These are phyloP conservation scores for Neurospora sp. DNA, from an alignment of 495 filamentous ascomycete genomes.

Conservation along the genomic window DNA sequence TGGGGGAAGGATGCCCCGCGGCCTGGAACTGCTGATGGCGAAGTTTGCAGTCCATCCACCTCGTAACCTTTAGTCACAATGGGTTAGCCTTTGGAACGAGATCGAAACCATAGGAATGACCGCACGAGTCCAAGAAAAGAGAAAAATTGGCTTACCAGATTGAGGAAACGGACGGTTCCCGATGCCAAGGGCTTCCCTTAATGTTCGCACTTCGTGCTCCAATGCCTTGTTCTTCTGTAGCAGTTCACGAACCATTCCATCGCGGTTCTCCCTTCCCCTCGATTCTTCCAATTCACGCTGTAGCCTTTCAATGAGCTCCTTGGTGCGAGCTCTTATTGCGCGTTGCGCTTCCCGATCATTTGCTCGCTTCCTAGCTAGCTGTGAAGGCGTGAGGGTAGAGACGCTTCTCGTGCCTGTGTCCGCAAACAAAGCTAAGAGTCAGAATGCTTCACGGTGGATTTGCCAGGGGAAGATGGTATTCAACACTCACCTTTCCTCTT, in stretches of 20 bases:
- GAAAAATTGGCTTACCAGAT: constrained; percentile 12
- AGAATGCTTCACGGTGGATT: background rate
- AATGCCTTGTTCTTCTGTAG: constrained; percentile 28
- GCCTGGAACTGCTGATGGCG: constrained; percentile 5
- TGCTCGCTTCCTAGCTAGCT: constrained; percentile 69
- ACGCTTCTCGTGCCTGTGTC: constrained; percentile 54
- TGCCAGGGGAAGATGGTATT: background rate
- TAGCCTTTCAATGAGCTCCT: constrained; percentile 66
- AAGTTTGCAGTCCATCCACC: constrained; percentile 4
- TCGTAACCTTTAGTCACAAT: constrained; percentile 15
- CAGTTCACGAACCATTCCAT: constrained; percentile 26
- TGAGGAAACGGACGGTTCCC: constrained; percentile 8
- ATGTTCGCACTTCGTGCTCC: constrained; percentile 23
- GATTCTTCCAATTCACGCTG: constrained; percentile 60
- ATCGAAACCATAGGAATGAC: constrained; percentile 8
- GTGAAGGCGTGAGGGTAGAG: constrained; percentile 60
- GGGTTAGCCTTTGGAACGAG: constrained; percentile 11
- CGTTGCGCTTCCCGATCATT: constrained; percentile 86
- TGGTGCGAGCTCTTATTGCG: constrained; percentile 74
- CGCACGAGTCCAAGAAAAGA: constrained; percentile 2
- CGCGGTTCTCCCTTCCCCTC: constrained; percentile 21
- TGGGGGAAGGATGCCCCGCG: constrained; percentile 8
- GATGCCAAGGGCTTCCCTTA: constrained; percentile 22
- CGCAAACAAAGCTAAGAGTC: background rate
- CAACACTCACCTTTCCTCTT: constrained; percentile 27